Evolutionary conservation across 2,329 filamentous ascomycete species (phyloP).

Genomic region (Xylaria sp.): DNA sequence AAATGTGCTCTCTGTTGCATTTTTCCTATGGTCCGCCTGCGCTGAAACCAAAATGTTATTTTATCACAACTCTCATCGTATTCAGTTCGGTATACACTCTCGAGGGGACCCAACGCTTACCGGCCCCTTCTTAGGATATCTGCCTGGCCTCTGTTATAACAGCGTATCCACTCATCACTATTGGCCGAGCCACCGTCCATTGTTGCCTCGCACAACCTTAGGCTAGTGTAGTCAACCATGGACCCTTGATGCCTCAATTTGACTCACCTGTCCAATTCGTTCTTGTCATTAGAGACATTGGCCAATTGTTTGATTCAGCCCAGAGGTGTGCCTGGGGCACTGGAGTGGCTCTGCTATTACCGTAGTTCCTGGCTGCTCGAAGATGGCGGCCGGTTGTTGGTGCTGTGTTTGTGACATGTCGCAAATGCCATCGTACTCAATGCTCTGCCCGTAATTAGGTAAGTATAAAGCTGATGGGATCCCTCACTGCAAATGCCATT

Average conservation of each 20-base stretch:
- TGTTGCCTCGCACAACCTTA: slow-evolving; percentile 33
- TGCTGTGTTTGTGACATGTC: slow-evolving; percentile 1
- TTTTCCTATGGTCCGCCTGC: not conserved
- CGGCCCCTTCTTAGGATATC: slow-evolving; percentile 20
- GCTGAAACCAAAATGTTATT: slow-evolving; percentile 14
- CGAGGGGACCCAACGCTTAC: not conserved
- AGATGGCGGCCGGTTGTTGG: not conserved
- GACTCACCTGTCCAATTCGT: slow-evolving; percentile 25
- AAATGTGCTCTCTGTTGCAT: slow-evolving; percentile 3
- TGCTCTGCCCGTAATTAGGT: not conserved
- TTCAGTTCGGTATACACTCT: slow-evolving; percentile 12
- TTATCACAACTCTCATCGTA: not conserved
- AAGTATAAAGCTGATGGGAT: slow-evolving; percentile 11
- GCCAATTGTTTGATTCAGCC: slow-evolving; percentile 23
- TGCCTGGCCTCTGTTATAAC: slow-evolving; percentile 22
- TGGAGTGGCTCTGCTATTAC: slow-evolving; percentile 24
- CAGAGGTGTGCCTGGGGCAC: slow-evolving; percentile 30
- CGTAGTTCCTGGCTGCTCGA: not conserved
- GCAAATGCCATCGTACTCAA: not conserved
- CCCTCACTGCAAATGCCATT: slow-evolving; percentile 8
- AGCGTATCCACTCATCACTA: slow-evolving; percentile 24
- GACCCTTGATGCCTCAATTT: slow-evolving; percentile 20
- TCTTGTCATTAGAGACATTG: slow-evolving; percentile 3
- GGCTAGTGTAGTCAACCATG: slow-evolving; percentile 11
- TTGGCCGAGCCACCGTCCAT: not conserved